Evolutionary conservation across 345 rosid genomes (phyloP).

Genomic region (Noccaea bulbosa): DNA sequence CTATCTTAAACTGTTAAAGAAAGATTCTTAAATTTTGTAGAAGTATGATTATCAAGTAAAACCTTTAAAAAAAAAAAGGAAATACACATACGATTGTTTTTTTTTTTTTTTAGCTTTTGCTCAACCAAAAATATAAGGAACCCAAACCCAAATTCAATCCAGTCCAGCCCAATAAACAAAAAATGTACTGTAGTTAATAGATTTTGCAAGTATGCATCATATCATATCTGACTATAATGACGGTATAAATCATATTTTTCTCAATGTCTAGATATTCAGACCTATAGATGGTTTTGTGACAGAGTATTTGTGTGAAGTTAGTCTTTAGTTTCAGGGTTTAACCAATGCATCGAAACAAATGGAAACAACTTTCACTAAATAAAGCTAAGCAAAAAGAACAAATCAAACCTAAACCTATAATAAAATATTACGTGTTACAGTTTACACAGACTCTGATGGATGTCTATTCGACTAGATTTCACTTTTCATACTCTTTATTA

Average conservation of each 20-base stretch:
- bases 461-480: conserved; percentile 32
- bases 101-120: neutral
- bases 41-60: neutral
- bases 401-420: conserved; percentile 34
- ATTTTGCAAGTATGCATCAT: neutral
- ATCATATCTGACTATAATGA: conserved; percentile 16
- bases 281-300: conserved; percentile 14
- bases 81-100: neutral
- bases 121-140: neutral
- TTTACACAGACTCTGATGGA: conserved; percentile 43
- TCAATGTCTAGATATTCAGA: neutral
- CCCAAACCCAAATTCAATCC: neutral
- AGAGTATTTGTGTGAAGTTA: conserved; percentile 2
- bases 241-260: conserved; percentile 4
- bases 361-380: conserved; percentile 41
- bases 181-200: neutral
- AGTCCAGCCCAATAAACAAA: neutral
- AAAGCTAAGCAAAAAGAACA: conserved; percentile 44
- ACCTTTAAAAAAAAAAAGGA: neutral
- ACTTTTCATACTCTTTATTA: conserved; percentile 39
- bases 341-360: conserved; percentile 33
- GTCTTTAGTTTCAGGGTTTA: conserved; percentile 25
- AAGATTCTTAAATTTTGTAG: neutral
- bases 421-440: conserved; percentile 6
- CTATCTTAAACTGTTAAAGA: neutral